Base-by-base conservation (phyloP, 2,329 filamentous ascomycete genomes). In the Torrubiella hemipterigena region DNA sequence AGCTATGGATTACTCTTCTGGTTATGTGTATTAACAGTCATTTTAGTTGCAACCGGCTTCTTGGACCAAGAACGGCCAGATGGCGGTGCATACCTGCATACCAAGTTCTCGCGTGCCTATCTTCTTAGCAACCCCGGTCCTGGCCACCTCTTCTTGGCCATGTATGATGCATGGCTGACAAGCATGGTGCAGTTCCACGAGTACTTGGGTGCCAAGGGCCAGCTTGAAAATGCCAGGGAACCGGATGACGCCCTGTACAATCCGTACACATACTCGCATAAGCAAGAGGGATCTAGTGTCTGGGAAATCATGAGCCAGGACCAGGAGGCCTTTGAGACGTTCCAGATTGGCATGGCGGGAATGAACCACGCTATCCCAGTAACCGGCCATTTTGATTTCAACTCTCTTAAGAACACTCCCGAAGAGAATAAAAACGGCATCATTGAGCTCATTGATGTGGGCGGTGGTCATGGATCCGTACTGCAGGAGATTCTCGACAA, bases 151-250 rank as follows among this genome's bases (percentile, higher is more conserved):
- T 54, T 52, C 34, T 34, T 49, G 4, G 42, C 44, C 32, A 50
- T 51, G 45, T 50, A 52, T 23, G 49, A 54, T 28, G 45, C 51
- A 22, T 54, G 48, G 47, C 44, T 52, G 34, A 52, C 47, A 29
- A 45, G 49, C 29, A 50, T 51, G 46, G 38, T 46, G 41, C 45
- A 46, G 36, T 53, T 54, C 27, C 46, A 52, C 41, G 49, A 52
- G 15, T 52, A 54, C 28, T 44, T 54, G 29, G 33, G 35, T 16
- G 37, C 37, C 10, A 39, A 38, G 13, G 39, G 38, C 12, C 43
- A 42, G 29, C 38, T 43, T n/a, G 12, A 11, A 11, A 24, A 24
- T 24, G 22, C 22, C 12, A 35, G 36, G n/a, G 45, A 52, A 16
- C 48, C 49, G 0, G 37, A 51, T 19, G 44, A 54, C 26, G 43